phyloP scores from a whole-genome alignment of 805 yeast species.

The Torulaspora quercuum region DNA sequence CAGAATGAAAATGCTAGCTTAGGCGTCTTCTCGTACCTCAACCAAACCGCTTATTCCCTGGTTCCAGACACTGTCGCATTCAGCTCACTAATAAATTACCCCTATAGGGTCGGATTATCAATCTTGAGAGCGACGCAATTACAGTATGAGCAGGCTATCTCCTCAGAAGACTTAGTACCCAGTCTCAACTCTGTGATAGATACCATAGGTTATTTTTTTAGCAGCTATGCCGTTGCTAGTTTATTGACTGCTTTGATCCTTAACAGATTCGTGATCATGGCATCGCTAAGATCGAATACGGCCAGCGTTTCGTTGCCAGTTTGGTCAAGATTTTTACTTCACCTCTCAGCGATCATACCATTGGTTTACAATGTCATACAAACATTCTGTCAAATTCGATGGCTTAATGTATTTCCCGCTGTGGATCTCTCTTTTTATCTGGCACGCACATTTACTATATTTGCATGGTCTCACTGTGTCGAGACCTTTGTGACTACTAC shows the following conservation, averaged over 20 bases:
- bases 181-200: slow-evolving; percentile 11
- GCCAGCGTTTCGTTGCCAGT: slow-evolving; percentile 19
- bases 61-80: slow-evolving; percentile 18
- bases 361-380: slow-evolving; percentile 13
- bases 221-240: slow-evolving; percentile 51
- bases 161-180: slow-evolving; percentile 7
- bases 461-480: slow-evolving; percentile 44
- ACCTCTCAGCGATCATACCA: slow-evolving; percentile 23
- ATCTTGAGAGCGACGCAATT: slow-evolving; percentile 21
- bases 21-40: slow-evolving; percentile 24
- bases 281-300: slow-evolving; percentile 46
- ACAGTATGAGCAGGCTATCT: slow-evolving; percentile 25
- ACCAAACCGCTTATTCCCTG: slow-evolving; percentile 22
- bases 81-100: slow-evolving; percentile 22
- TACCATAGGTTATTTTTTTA: slow-evolving; percentile 43
- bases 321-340: slow-evolving; percentile 37
- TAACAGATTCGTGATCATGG: slow-evolving; percentile 57
- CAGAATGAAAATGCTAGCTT: slow-evolving; percentile 3
- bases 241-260: slow-evolving; percentile 55
- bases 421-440: slow-evolving; percentile 52
- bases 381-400: slow-evolving; percentile 13
- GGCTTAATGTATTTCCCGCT: slow-evolving; percentile 14
- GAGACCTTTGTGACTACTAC: slow-evolving; percentile 52
- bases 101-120: slow-evolving; percentile 23
- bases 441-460: slow-evolving; percentile 13